These are phyloP conservation scores for Fraxinus americana DNA, from an alignment of 257 asterid species.

Conservation along the genomic window DNA sequence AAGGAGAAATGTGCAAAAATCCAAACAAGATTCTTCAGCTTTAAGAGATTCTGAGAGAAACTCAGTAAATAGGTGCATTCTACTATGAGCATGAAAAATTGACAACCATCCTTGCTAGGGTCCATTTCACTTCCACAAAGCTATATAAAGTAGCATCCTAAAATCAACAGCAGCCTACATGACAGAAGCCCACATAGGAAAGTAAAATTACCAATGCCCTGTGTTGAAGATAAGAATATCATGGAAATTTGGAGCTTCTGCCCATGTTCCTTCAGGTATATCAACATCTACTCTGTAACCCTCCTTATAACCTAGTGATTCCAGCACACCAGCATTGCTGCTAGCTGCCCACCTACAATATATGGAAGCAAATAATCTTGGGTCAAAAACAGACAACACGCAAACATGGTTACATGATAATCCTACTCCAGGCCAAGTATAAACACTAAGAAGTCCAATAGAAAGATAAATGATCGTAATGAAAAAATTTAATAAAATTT, in stretches of 20 bases:
- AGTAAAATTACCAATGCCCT: constrained; percentile 80
- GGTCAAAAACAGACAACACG: constrained; percentile 9
- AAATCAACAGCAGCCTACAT: background rate
- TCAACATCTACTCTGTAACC: constrained; percentile 92
- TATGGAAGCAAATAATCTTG: constrained; percentile 16
- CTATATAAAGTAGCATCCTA: too few relatives aligned
- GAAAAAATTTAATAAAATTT: background rate
- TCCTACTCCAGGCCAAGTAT: background rate
- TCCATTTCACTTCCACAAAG: too few relatives aligned
- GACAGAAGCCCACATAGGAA: background rate
- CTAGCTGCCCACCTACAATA: constrained; percentile 73
- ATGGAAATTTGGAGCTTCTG: constrained; percentile 71
- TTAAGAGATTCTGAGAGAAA: background rate
- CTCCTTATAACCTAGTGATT: constrained; percentile 88
- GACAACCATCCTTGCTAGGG: too few relatives aligned
- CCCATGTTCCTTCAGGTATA: constrained; percentile 91
- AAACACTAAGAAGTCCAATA: background rate
- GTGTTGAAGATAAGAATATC: constrained; percentile 87
- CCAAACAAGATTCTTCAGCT: background rate
- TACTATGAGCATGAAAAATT: background rate
- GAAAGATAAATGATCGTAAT: background rate
- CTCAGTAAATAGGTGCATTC: constrained; percentile 9
- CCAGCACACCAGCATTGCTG: constrained; percentile 57
- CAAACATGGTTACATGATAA: constrained; percentile 1
- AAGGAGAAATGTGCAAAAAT: constrained; percentile 7